These are phyloP conservation scores for Xanthoparmelia taractica DNA, from an alignment of 495 filamentous ascomycete genomes.

Conservation along the genomic window DNA sequence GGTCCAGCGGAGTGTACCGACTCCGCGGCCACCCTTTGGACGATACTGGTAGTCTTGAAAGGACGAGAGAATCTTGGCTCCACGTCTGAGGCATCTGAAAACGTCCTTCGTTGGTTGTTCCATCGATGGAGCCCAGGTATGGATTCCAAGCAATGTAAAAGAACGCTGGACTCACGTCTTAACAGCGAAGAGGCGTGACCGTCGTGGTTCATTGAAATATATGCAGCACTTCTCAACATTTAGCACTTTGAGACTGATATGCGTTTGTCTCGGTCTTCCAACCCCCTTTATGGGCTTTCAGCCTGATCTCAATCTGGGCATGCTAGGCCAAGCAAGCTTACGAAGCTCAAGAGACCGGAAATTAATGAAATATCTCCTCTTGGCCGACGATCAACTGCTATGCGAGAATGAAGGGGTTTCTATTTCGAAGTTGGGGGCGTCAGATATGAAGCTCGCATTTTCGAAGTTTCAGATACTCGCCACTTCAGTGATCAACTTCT, in stretches of 20 bases:
- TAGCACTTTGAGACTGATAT: constrained; percentile 35
- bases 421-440: neutral
- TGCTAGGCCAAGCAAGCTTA: constrained; percentile 32
- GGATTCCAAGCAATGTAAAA: constrained; percentile 15
- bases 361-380: constrained; percentile 36
- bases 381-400: constrained; percentile 15
- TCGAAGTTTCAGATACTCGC: constrained; percentile 16
- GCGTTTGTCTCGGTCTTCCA: constrained; percentile 31
- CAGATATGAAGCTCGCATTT: constrained; percentile 5
- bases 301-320: constrained; percentile 26
- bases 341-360: constrained; percentile 21
- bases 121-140: constrained; percentile 70
- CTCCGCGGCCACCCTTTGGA: constrained; percentile 67
- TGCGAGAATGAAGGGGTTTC: neutral
- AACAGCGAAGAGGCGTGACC: constrained; percentile 31
- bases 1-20: constrained; percentile 76
- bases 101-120: constrained; percentile 71
- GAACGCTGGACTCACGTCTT: constrained; percentile 2
- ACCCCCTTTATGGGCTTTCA: constrained; percentile 6
- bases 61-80: constrained; percentile 57
- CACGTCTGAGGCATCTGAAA: constrained; percentile 54
- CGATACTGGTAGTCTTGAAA: constrained; percentile 50
- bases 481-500: constrained; percentile 1
- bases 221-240: constrained; percentile 30
- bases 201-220: constrained; percentile 30